A percentile compares a stretch with the other conserved stretches of the same genome.
These are phyloP conservation scores for Paratrypanosoma confusum DNA, from an alignment of 208 protist genomes.

Conservation along the genomic window DNA sequence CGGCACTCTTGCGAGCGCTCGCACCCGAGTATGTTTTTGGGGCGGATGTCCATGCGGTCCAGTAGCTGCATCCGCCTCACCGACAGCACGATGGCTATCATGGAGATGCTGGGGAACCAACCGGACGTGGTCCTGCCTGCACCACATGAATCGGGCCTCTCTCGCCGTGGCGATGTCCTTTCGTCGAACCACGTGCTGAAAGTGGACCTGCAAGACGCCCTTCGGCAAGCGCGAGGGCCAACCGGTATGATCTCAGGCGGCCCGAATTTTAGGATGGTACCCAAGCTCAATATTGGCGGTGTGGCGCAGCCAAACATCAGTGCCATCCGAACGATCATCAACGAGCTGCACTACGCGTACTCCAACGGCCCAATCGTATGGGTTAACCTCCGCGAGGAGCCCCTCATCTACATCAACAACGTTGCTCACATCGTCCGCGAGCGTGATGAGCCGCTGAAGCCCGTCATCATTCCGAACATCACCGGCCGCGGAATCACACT, in stretches of 20 bases:
- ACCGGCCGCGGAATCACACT: constrained; percentile 59
- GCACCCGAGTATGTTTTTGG: constrained; percentile 22
- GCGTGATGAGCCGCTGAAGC: constrained; percentile 55
- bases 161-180: constrained; percentile 66
- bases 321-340: constrained; percentile 62
- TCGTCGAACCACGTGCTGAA: constrained; percentile 67
- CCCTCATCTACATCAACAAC: constrained; percentile 82
- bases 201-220: constrained; percentile 62
- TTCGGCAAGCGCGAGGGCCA: constrained; percentile 36
- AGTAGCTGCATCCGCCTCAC: constrained; percentile 43
- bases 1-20: constrained; percentile 7
- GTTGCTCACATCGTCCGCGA: constrained; percentile 73
- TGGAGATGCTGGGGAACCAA: constrained; percentile 54
- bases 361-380: constrained; percentile 60
- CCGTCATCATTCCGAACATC: constrained; percentile 76
- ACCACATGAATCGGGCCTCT: constrained; percentile 41
- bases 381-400: constrained; percentile 84
- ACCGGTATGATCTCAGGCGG: constrained; percentile 74
- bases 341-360: constrained; percentile 59
- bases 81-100: constrained; percentile 48
- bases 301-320: constrained; percentile 69
- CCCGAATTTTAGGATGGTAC: constrained; percentile 79
- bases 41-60: constrained; percentile 42
- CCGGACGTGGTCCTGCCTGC: constrained; percentile 56
- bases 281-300: constrained; percentile 74